phyloP scores from a whole-genome alignment of 73 alveolate genomes.

The Effrenium voratum region DNA sequence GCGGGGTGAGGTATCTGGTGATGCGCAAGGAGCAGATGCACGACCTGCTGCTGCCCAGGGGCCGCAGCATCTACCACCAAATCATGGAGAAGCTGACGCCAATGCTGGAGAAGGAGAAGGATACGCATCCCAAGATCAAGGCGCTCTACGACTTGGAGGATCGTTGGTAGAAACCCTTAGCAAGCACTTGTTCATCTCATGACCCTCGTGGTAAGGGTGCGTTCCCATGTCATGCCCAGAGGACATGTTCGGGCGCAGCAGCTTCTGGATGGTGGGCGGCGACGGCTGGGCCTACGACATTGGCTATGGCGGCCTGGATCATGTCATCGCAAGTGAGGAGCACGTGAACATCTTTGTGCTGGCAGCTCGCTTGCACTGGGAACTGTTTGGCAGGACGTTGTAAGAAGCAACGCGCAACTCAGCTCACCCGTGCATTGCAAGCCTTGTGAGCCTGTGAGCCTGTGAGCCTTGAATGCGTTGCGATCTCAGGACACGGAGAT shows the following conservation, averaged over 20 bases:
- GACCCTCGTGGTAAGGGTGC: neutral
- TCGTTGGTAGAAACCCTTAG: neutral
- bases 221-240: neutral
- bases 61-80: constrained; percentile 83
- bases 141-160: constrained; percentile 6
- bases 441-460: neutral
- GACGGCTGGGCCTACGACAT: constrained; percentile 95
- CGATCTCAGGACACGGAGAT: constrained; percentile 15
- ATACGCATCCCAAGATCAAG: constrained; percentile 14
- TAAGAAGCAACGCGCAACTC: neutral
- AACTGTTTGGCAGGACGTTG: too few species aligned
- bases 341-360: constrained; percentile 92
- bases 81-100: constrained; percentile 90
- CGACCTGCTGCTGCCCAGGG: constrained; percentile 73
- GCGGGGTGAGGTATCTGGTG: too few species aligned
- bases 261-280: constrained; percentile 94
- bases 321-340: constrained; percentile 93
- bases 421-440: neutral
- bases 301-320: constrained; percentile 94
- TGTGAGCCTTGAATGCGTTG: neutral
- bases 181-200: neutral
- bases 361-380: too few species aligned
- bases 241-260: constrained; percentile 74
- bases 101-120: constrained; percentile 82
- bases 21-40: constrained; percentile 94